A percentile compares a stretch with the other conserved stretches of the same genome.
These are phyloP conservation scores for Sophora flavescens DNA, from an alignment of 306 rosid species.

Conservation along the genomic window DNA sequence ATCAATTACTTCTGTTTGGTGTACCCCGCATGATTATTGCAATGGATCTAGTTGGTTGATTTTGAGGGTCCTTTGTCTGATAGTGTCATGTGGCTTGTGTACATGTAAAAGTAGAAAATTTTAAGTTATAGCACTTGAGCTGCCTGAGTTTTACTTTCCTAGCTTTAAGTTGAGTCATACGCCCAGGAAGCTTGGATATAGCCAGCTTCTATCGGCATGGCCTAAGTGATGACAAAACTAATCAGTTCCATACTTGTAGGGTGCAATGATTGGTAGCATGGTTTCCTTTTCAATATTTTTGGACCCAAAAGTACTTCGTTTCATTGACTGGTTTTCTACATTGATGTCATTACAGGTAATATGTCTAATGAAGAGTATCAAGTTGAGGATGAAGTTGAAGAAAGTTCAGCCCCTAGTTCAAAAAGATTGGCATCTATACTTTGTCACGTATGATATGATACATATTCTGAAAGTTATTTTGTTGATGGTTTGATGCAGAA, in stretches of 20 bases:
- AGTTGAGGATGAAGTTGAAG: no score
- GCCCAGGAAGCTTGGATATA: conserved; percentile 5
- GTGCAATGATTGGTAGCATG: background rate
- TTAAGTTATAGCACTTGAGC: background rate
- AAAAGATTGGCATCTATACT: background rate
- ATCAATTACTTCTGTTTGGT: conserved; percentile 1
- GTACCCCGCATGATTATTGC: background rate
- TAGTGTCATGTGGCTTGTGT: conserved; percentile 11
- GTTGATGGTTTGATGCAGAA: conserved; percentile 42
- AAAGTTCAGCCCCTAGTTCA: background rate
- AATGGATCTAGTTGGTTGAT: conserved; percentile 30
- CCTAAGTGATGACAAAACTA: conserved; percentile 20
- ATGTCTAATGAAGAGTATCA: no score
- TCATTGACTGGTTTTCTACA: no score
- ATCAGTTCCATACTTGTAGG: conserved; percentile 5
- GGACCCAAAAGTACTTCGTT: background rate
- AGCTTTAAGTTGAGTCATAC: conserved; percentile 16
- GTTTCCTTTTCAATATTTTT: conserved; percentile 4
- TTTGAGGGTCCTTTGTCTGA: conserved; percentile 31
- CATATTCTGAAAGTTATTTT: conserved; percentile 28
- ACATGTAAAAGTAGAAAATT: conserved; percentile 4
- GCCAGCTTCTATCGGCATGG: conserved; percentile 17
- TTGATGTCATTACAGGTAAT: no score
- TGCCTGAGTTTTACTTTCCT: background rate
- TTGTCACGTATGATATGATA: conserved; percentile 15